phyloP scores from a whole-genome alignment of 164 flowering plant genomes.

The Liriodendron chinense region DNA sequence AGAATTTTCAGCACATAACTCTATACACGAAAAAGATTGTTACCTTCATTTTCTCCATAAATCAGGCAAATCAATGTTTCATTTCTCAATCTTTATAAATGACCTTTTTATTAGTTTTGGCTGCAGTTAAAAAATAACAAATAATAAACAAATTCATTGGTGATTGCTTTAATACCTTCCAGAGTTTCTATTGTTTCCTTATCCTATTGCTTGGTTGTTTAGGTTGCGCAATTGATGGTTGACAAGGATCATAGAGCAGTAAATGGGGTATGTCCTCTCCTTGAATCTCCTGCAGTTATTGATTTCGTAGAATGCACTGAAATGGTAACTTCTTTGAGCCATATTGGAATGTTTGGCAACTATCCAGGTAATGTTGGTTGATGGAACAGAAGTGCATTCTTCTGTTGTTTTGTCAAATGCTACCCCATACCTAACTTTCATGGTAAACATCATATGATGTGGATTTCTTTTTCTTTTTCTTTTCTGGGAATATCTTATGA shows the following conservation, averaged over 20 bases:
- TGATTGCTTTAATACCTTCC: too few species aligned
- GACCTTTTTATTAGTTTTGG: too few species aligned
- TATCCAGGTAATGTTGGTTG: conserved; percentile 69
- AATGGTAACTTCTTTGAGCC: conserved; percentile 1
- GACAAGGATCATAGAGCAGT: conserved; percentile 52
- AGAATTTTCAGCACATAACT: too few species aligned
- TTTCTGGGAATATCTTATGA: background rate
- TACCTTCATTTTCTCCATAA: background rate
- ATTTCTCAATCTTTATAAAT: background rate
- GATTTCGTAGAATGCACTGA: conserved; percentile 3
- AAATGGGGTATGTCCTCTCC: conserved; percentile 59
- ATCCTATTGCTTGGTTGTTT: conserved; percentile 16
- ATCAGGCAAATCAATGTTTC: background rate
- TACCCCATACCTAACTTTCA: conserved; percentile 83
- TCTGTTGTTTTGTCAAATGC: conserved; percentile 89
- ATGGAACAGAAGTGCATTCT: conserved; percentile 65
- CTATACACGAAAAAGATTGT: too few species aligned
- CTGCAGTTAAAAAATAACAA: too few species aligned
- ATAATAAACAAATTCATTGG: too few species aligned
- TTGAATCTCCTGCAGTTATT: background rate
- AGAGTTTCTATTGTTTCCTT: too few species aligned
- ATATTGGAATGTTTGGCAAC: conserved; percentile 14
- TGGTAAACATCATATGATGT: conserved; percentile 42
- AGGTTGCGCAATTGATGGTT: conserved; percentile 66
- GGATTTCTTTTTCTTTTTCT: background rate